Percentiles rank a stretch among this genome's conserved stretches.
These are phyloP conservation scores for Nothomitra cinnamomea DNA, from an alignment of 2,329 filamentous ascomycete species.

Conservation along the genomic window DNA sequence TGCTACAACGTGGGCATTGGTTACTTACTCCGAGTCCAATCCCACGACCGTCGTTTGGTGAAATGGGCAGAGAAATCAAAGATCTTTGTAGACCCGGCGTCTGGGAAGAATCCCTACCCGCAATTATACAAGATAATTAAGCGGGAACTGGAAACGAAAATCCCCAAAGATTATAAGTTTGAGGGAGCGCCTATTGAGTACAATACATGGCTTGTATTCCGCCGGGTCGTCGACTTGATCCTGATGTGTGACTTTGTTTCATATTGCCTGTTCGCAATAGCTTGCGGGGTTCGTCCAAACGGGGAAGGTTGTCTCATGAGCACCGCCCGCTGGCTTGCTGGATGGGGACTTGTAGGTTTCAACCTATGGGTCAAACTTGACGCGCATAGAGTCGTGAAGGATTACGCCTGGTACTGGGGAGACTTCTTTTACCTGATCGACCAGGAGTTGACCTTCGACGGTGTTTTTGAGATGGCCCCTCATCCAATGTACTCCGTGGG, in stretches of 20 bases:
- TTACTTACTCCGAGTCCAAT: conserved; percentile 74
- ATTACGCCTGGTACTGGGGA: conserved; percentile 99
- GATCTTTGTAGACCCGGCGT: conserved; percentile 69
- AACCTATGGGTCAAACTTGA: conserved; percentile 98
- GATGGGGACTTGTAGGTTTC: conserved; percentile 69
- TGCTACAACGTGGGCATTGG: conserved; percentile 93
- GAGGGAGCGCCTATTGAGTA: conserved; percentile 90
- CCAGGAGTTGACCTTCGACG: conserved; percentile 93
- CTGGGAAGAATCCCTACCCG: conserved; percentile 69
- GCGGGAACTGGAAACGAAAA: conserved; percentile 83
- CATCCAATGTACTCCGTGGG: conserved; percentile 99
- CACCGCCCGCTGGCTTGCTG: conserved; percentile 58
- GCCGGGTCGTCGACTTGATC: conserved; percentile 87
- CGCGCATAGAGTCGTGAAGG: conserved; percentile 92
- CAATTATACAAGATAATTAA: conserved; percentile 73
- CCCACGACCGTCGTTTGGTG: conserved; percentile 70
- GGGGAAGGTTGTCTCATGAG: conserved; percentile 56
- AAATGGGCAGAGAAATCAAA: conserved; percentile 73
- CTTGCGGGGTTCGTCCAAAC: conserved; percentile 59
- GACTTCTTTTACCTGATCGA: conserved; percentile 99
- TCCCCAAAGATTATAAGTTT: conserved; percentile 83
- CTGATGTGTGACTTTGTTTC: conserved; percentile 98
- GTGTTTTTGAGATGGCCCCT: conserved; percentile 96
- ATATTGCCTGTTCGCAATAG: conserved; percentile 88
- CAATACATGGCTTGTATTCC: conserved; percentile 96